These are phyloP conservation scores for Aspergillus arachidicola DNA, from an alignment of 2,329 filamentous ascomycete genomes.

Conservation along the genomic window DNA sequence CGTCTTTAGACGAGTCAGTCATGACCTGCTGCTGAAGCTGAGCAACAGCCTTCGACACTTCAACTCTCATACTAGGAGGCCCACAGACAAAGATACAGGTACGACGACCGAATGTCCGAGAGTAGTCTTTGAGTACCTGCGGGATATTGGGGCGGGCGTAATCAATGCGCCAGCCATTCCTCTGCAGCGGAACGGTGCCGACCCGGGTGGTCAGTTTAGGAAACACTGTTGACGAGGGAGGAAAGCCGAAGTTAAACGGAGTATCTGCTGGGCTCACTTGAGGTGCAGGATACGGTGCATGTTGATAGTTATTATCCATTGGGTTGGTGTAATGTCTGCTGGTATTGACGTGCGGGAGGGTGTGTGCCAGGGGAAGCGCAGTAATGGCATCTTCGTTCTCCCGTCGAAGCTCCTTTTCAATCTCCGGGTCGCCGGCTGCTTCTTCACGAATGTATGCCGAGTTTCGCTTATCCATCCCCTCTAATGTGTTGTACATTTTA, in stretches of 20 bases:
- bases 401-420: constrained; percentile 74
- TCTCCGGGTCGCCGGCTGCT: constrained; percentile 75
- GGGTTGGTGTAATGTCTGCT: constrained; percentile 20
- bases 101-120: constrained; percentile 75
- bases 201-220: constrained; percentile 90
- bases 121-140: constrained; percentile 82
- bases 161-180: constrained; percentile 85
- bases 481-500: constrained; percentile 83
- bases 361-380: constrained; percentile 66
- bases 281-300: not conserved
- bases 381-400: constrained; percentile 86
- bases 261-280: constrained; percentile 12
- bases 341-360: constrained; percentile 21
- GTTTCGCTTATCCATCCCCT: constrained; percentile 84
- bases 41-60: constrained; percentile 84
- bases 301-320: constrained; percentile 6
- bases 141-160: constrained; percentile 88
- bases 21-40: constrained; percentile 80
- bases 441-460: constrained; percentile 81
- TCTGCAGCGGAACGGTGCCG: constrained; percentile 67
- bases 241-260: constrained; percentile 77
- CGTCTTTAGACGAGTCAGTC: constrained; percentile 75
- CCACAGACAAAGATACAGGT: constrained; percentile 94
- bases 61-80: constrained; percentile 81
- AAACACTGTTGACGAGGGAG: constrained; percentile 80